Base-by-base conservation (phyloP, 2,329 filamentous ascomycete species). In the Dothistroma pini region DNA sequence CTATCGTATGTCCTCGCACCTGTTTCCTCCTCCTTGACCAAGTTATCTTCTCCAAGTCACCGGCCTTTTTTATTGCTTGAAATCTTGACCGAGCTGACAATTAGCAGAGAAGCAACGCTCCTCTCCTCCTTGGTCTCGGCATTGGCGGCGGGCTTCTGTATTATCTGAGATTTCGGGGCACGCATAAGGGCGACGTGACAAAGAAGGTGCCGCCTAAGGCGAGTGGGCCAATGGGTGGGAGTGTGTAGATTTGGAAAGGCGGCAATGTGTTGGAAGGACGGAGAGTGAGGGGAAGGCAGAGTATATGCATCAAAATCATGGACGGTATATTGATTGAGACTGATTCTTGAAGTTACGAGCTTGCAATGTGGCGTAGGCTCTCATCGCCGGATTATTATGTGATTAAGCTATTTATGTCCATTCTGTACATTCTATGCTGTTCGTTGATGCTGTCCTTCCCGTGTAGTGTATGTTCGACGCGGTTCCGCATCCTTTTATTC, bases 151-250 rank as follows among this genome's bases (percentile, higher is more conserved):
- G 31, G 3, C 11, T 53, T 6, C 14, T 53, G 51, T 53, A 35
- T 29, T 53, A 29, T 14, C 11, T 53, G 9, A 19, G 31, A 12
- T 35, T 53, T 34, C 31, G 7, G 31, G 51, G 51, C 7, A 53
- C 31, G 25, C 51, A 53, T 8, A 21, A 35, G 21, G 51, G 51
- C 2, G 51, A 35, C 35, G 31, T 35, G 25, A 53, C 25, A 11
- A 53, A 53, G 51, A 53, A 53, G 16, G 31, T 32, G 4, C 51
- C 51, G 51, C 51, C 31, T 11, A 35, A 35, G 31, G 51, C 51
- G n/a, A 35, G 25, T 53, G 51, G 51, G 31, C 25, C 31, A 16
- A 53, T 53, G 51, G 51, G 51, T 32, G 51, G 51, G 31, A 53
- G 51, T 53, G 51, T 51, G 6, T 51, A n/a, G 3, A 44, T 19